Conservation (phyloP, 129 eudicot species). For the Artemisia annua region DNA sequence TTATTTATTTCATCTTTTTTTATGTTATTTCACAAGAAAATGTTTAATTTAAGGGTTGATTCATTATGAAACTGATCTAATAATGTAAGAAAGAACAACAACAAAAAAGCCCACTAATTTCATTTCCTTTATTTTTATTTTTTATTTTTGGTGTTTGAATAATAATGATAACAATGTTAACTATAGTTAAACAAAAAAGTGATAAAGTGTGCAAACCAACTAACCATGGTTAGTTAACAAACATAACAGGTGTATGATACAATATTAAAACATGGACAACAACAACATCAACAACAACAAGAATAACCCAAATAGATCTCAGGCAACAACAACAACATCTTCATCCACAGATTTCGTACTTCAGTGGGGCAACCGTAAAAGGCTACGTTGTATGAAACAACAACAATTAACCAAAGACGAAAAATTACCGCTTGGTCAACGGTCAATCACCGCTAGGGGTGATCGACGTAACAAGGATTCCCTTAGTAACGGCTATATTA, state of each 20-base stretch:
- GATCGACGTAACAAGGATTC: conserved; percentile 33
- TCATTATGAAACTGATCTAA: no score
- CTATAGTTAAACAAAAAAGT: conserved; percentile 28
- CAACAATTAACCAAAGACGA: conserved; percentile 24
- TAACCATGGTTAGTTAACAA: conserved; percentile 43
- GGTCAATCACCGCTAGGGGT: conserved; percentile 47
- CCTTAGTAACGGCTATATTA: conserved; percentile 39
- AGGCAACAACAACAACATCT: conserved; percentile 26
- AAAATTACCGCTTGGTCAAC: conserved; percentile 30
- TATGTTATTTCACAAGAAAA: no score
- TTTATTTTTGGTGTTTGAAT: not conserved
- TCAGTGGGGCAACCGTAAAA: conserved; percentile 84
- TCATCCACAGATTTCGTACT: conserved; percentile 60
- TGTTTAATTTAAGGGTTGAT: not conserved
- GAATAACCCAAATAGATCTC: not conserved
- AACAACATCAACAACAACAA: conserved; percentile 4
- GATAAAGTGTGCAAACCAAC: conserved; percentile 12
- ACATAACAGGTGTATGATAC: conserved; percentile 46
- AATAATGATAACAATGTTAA: conserved; percentile 10
- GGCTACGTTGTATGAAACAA: conserved; percentile 75
- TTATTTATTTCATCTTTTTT: no score
- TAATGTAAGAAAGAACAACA: no score
- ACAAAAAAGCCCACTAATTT: no score
- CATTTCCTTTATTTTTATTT: not conserved
- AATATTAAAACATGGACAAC: conserved; percentile 48